Percentiles rank a stretch among this genome's conserved stretches.
These are phyloP conservation scores for Helicostylum pulchrum DNA, from an alignment of 192 early-diverging fungal species.

Conservation along the genomic window DNA sequence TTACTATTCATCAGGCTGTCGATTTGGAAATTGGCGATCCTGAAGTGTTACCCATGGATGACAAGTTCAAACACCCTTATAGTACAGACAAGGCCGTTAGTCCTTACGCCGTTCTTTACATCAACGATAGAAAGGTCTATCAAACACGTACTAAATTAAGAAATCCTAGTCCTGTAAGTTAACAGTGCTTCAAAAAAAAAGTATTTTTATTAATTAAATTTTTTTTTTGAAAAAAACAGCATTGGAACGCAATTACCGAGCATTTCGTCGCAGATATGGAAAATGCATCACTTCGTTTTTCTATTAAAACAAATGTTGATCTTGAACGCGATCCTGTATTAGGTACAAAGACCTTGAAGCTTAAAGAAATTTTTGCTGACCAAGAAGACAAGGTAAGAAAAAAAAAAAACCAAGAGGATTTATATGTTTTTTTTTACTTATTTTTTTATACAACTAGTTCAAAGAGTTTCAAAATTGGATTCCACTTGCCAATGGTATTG, in stretches of 20 bases:
- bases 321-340: conserved; percentile 27
- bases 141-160: conserved; percentile 21
- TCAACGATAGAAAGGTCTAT: conserved; percentile 29
- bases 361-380: conserved; percentile 13
- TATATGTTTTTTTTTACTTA: neutral
- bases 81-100: conserved; percentile 13
- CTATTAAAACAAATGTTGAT: conserved; percentile 24
- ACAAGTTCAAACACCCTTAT: conserved; percentile 31
- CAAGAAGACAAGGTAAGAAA: conserved; percentile 13
- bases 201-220: neutral
- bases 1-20: conserved; percentile 22
- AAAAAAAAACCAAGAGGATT: conserved; percentile 1
- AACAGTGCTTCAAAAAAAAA: neutral
- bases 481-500: conserved; percentile 25
- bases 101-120: conserved; percentile 29
- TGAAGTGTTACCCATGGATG: conserved; percentile 13
- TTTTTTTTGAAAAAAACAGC: neutral
- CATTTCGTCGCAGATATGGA: conserved; percentile 29
- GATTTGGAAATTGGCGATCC: conserved; percentile 33
- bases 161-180: conserved; percentile 29
- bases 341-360: conserved; percentile 16
- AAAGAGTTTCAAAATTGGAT: conserved; percentile 27
- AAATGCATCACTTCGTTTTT: conserved; percentile 19
- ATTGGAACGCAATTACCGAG: conserved; percentile 32
- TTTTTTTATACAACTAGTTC: conserved; percentile 4